Conservation (phyloP, 768 basidiomycete species). For the Mycena vulgaris region DNA sequence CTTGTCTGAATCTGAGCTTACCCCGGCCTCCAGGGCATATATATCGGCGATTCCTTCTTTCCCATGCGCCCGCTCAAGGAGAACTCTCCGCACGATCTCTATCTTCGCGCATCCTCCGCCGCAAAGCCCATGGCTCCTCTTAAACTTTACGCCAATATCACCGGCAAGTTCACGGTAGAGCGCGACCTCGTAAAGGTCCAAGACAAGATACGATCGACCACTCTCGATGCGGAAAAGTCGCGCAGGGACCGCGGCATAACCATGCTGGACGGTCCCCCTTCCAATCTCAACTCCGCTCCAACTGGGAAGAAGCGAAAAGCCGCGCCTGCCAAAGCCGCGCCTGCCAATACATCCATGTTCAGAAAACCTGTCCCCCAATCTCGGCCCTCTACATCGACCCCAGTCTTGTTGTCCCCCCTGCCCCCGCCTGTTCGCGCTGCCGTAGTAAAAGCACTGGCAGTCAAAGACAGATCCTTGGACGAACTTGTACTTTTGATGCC, state of each 20-base stretch:
- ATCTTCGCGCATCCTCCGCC: slow-evolving; percentile 73
- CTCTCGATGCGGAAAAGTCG: slow-evolving; percentile 59
- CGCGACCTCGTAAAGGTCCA: slow-evolving; percentile 68
- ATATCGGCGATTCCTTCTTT: slow-evolving; percentile 77
- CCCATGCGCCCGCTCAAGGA: slow-evolving; percentile 71
- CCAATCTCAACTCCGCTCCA: slow-evolving; percentile 52
- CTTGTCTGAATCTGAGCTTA: not conserved
- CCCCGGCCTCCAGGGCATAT: slow-evolving; percentile 65
- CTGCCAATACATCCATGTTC: slow-evolving; percentile 20
- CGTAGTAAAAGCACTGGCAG: slow-evolving; percentile 69
- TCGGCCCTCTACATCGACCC: slow-evolving; percentile 47
- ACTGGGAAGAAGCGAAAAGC: slow-evolving; percentile 51
- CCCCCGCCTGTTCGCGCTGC: slow-evolving; percentile 34
- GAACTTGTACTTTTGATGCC: slow-evolving; percentile 53
- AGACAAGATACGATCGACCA: slow-evolving; percentile 62
- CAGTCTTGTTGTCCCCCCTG: too few species aligned
- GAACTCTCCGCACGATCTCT: slow-evolving; percentile 77
- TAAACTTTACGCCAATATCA: slow-evolving; percentile 81
- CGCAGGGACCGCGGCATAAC: slow-evolving; percentile 63
- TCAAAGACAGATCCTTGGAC: slow-evolving; percentile 60
- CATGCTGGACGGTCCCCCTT: slow-evolving; percentile 60
- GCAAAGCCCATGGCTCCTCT: slow-evolving; percentile 75
- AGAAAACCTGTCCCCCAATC: slow-evolving; percentile 50
- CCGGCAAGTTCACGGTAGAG: slow-evolving; percentile 80
- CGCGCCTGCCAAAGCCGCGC: slow-evolving; percentile 1